Evolutionary conservation across 225 moss, liverwort and hornwort species (phyloP).

Genomic region (Takakia lepidozioides): DNA sequence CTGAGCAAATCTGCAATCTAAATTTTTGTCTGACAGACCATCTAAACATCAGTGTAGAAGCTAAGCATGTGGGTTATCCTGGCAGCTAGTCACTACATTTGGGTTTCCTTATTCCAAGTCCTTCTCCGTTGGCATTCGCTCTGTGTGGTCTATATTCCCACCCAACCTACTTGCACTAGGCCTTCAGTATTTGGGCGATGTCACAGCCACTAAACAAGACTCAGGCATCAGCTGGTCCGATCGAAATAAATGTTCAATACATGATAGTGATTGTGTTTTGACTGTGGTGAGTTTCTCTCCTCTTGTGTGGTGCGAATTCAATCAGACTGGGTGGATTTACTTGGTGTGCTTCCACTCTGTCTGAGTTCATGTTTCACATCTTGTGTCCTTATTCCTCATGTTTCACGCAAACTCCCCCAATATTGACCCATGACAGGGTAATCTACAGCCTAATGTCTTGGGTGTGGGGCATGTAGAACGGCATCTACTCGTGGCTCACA

Average conservation of each 20-base stretch:
- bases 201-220: conserved; percentile 79
- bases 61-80: too few species aligned
- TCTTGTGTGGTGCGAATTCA: too few species aligned
- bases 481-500: conserved; percentile 60
- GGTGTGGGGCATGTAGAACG: conserved; percentile 28
- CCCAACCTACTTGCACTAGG: conserved; percentile 75
- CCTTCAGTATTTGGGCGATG: conserved; percentile 62
- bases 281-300: conserved; percentile 38
- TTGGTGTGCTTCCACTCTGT: too few species aligned
- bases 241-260: conserved; percentile 53
- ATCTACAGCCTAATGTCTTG: too few species aligned
- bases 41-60: too few species aligned
- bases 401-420: too few species aligned
- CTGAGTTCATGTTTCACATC: too few species aligned
- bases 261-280: conserved; percentile 64
- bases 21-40: too few species aligned
- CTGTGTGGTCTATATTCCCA: conserved; percentile 81
- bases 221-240: conserved; percentile 70
- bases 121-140: conserved; percentile 36
- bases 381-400: too few species aligned
- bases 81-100: conserved; percentile 88
- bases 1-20: too few species aligned
- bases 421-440: too few species aligned
- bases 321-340: too few species aligned
- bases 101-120: conserved; percentile 66